A percentile compares a stretch with the other conserved stretches of the same genome.
phyloP scores from a whole-genome alignment of 805 yeast species.

The Brettanomyces bruxellensis region DNA sequence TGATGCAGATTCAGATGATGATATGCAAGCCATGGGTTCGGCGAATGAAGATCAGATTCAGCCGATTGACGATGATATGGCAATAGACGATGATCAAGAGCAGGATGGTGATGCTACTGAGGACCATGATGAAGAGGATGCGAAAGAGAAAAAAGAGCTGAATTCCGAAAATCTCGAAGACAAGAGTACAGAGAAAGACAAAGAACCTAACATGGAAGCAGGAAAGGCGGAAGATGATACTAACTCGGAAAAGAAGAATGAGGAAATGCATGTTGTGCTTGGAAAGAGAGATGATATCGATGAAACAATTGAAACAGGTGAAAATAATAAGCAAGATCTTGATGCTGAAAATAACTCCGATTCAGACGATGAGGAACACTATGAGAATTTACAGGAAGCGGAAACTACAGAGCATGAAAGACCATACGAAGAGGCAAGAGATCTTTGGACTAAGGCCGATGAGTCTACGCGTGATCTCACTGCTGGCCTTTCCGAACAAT shows the following conservation, averaged over 20 bases:
- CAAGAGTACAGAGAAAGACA: not conserved
- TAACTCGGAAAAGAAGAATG: not conserved
- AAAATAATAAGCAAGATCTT: no score
- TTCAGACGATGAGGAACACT: conserved; percentile 9
- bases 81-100: conserved; percentile 62
- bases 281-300: no score
- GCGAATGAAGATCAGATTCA: conserved; percentile 76
- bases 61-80: conserved; percentile 68
- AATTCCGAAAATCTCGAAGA: not conserved
- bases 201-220: not conserved
- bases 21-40: conserved; percentile 89
- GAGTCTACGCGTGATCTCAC: conserved; percentile 81
- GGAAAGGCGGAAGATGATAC: not conserved
- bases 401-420: conserved; percentile 13
- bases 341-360: conserved; percentile 16
- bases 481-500: conserved; percentile 82
- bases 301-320: not conserved
- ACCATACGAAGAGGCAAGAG: conserved; percentile 52
- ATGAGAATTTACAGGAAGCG: not conserved
- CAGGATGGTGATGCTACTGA: conserved; percentile 26
- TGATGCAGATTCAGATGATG: conserved; percentile 66
- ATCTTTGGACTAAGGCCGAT: conserved; percentile 78
- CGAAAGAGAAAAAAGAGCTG: not conserved
- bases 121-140: conserved; percentile 22
- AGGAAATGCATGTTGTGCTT: not conserved